These are phyloP conservation scores for Penicillium sp. DNA, from an alignment of 2,329 filamentous ascomycete species.

Conservation along the genomic window DNA sequence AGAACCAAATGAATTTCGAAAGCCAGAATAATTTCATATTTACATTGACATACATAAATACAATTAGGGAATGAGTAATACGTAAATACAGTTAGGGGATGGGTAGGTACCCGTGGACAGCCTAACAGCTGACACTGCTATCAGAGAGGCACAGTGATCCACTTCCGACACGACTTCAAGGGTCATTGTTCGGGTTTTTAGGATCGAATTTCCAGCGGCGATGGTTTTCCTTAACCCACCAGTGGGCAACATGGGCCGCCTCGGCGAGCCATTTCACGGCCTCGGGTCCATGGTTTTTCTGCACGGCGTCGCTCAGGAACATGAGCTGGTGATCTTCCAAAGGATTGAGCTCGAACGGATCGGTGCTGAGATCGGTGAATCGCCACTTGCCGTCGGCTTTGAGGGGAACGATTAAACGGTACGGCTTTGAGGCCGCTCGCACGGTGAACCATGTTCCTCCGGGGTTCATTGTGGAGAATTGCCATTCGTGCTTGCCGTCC, in stretches of 20 bases:
- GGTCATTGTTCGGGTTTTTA: neutral
- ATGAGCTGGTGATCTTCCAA: slow-evolving; percentile 33
- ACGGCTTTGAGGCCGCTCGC: slow-evolving; percentile 71
- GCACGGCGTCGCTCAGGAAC: slow-evolving; percentile 27
- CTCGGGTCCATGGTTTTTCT: slow-evolving; percentile 29
- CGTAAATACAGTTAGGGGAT: neutral
- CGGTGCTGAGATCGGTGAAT: slow-evolving; percentile 36
- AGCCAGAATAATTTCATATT: neutral
- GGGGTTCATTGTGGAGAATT: slow-evolving; percentile 37
- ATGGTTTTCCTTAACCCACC: slow-evolving; percentile 41
- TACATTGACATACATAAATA: neutral
- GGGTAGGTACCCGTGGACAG: too few species aligned
- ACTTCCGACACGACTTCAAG: neutral
- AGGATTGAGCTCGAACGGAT: slow-evolving; percentile 35
- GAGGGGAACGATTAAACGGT: slow-evolving; percentile 70
- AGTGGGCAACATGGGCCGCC: slow-evolving; percentile 36
- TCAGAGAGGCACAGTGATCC: neutral
- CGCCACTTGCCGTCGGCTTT: slow-evolving; percentile 62
- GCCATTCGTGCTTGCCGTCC: slow-evolving; percentile 36
- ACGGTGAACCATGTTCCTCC: slow-evolving; percentile 54
- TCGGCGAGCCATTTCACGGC: slow-evolving; percentile 37
- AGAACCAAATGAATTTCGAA: neutral
- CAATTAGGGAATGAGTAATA: neutral
- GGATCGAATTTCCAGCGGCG: slow-evolving; percentile 20
- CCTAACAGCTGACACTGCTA: neutral